Conservation (phyloP, 176 grass and related monocot species). For the Carex scoparia region DNA sequence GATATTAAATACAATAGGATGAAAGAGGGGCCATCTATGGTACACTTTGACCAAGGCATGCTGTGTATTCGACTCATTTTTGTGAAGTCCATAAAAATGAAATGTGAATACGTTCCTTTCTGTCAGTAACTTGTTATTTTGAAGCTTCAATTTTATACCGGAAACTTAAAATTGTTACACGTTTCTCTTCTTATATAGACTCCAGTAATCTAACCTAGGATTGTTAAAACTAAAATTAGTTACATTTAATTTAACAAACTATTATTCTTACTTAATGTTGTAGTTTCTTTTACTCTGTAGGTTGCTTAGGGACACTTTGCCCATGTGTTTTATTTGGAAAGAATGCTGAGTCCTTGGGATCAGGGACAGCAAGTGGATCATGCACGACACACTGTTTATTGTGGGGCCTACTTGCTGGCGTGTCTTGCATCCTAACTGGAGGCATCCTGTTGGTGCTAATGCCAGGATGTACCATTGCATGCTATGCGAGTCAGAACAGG, state of each 20-base stretch:
- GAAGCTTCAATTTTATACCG: not conserved
- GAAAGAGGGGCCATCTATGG: not conserved
- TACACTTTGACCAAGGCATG: not conserved
- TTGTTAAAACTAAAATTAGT: not conserved
- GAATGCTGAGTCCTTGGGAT: slow-evolving; percentile 80
- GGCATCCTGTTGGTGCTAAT: slow-evolving; percentile 58
- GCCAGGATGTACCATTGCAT: slow-evolving; percentile 79
- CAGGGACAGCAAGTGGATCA: slow-evolving; percentile 71
- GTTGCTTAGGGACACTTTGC: slow-evolving; percentile 71
- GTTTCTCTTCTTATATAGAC: not conserved
- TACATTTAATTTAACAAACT: not conserved
- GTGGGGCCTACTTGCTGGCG: slow-evolving; percentile 75
- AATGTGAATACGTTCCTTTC: not conserved
- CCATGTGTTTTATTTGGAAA: slow-evolving; percentile 89
- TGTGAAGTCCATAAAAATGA: not conserved
- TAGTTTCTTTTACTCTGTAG: slow-evolving; percentile 33
- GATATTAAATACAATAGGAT: not conserved
- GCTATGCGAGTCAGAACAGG: slow-evolving; percentile 78
- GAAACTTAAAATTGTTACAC: not conserved
- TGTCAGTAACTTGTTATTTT: not conserved
- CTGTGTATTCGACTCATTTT: not conserved
- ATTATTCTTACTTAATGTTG: not conserved
- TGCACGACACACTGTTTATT: slow-evolving; percentile 81
- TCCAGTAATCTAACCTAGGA: not conserved
- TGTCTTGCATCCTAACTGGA: slow-evolving; percentile 74